Base-by-base conservation (phyloP, 164 flowering plant species). In the Pachysandra terminalis region DNA sequence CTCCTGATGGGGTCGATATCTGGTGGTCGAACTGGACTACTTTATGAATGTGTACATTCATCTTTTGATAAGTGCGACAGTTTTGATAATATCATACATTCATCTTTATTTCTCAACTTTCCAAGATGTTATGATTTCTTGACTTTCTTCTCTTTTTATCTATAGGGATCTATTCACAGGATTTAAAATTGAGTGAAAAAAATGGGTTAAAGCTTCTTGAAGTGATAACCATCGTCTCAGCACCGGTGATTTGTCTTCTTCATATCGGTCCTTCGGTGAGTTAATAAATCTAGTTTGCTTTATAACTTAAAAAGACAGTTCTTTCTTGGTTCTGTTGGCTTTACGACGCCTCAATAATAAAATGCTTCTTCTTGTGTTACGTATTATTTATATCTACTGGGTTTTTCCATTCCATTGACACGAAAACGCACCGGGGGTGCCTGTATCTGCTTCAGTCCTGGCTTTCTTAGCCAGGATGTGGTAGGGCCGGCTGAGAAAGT, bases 341-440 rank as follows among this genome's bases (percentile, higher is more conserved):
- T 59, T 52, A 68, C 58, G 26, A 45, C 25, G 53, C 67, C 58
- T 64, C 55, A 59, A 48, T 72, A n/a, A 82, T 74, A 82, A 78
- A 74, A 57, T 19, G 59, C 21, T 56, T n/a, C n/a, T 64, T 37
- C 4, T 3, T 32, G 37, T 45, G 19, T 65, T 53, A 53, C 52
- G n/a, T n/a, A 35, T 19, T 67, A 45, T 12, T 17, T 32, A 23
- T 68, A 32, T 41, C 0, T 69, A 56, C 66, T 62, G 48, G 27
- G 48, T 55, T 61, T 55, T 22, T 70, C 15, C n/a, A n/a, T n/a
- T n/a, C n/a, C 23, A 81, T 82, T 90, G 80, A 90, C 85, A 63
- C 63, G 57, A 77, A 82, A 79, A 80, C 63, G 95, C 98, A 91
- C 96, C 96, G 51, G 98, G 96, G 96, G 98, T 94, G 96, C 81